Conservation (phyloP, 306 rosid genomes). For the Begonia fuchsioides region DNA sequence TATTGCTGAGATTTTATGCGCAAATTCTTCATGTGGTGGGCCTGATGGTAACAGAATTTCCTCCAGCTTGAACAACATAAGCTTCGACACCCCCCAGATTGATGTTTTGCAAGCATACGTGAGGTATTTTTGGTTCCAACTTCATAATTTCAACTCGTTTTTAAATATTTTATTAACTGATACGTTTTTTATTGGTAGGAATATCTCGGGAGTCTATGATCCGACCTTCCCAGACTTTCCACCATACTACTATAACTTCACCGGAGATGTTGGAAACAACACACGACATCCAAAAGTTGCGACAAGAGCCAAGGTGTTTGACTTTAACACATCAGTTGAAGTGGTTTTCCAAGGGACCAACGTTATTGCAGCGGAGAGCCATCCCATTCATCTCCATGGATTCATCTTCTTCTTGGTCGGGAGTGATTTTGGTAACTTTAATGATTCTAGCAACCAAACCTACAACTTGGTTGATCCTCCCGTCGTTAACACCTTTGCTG, state of each 20-base stretch:
- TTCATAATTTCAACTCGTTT: too few relatives aligned
- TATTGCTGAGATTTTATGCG: slow-evolving; percentile 13
- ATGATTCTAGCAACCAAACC: slow-evolving; percentile 3
- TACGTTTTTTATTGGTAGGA: too few relatives aligned
- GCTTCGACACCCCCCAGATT: slow-evolving; percentile 13
- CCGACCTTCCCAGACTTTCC: slow-evolving; percentile 17
- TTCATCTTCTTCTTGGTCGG: slow-evolving; percentile 27
- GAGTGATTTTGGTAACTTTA: slow-evolving; percentile 16
- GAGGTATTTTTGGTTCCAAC: slow-evolving; percentile 2
- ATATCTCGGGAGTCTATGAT: slow-evolving; percentile 11
- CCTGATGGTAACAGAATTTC: slow-evolving; percentile 8
- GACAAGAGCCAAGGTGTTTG: slow-evolving; percentile 12
- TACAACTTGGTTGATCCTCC: slow-evolving; percentile 26
- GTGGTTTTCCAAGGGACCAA: slow-evolving; percentile 32
- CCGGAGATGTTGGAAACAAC: slow-evolving; percentile 17
- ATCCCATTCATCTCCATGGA: slow-evolving; percentile 41
- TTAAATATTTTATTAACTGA: too few relatives aligned
- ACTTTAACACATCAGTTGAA: slow-evolving; percentile 22
- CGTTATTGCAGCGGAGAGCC: slow-evolving; percentile 22
- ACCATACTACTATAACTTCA: slow-evolving; percentile 17
- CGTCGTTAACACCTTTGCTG: slow-evolving; percentile 11
- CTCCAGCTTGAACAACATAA: slow-evolving; percentile 23
- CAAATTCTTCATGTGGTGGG: slow-evolving; percentile 13
- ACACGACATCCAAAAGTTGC: slow-evolving; percentile 11
- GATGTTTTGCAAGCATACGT: slow-evolving; percentile 23